These are phyloP conservation scores for Rugonectria rugulosa DNA, from an alignment of 2,329 filamentous ascomycete species.

Conservation along the genomic window DNA sequence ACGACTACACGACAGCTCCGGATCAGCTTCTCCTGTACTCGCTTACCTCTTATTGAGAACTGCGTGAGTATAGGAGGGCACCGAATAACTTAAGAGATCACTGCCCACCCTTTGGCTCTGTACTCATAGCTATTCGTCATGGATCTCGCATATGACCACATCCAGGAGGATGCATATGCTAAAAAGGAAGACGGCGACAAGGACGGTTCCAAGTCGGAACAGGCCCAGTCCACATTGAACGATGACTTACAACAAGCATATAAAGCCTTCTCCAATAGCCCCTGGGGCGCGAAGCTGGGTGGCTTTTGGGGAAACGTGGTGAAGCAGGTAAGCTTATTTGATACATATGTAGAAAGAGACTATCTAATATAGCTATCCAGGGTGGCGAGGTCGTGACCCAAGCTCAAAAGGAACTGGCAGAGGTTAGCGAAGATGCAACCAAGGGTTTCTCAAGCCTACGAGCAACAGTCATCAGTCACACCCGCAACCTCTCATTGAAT, in stretches of 20 bases:
- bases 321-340: slow-evolving; percentile 73
- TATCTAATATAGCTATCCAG: slow-evolving; percentile 52
- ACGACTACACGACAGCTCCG: slow-evolving; percentile 26
- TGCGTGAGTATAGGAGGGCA: neutral
- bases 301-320: slow-evolving; percentile 91
- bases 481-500: slow-evolving; percentile 74
- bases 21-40: slow-evolving; percentile 16
- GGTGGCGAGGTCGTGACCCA: slow-evolving; percentile 85
- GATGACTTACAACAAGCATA: slow-evolving; percentile 94
- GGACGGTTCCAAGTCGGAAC: slow-evolving; percentile 50
- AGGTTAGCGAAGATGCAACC: slow-evolving; percentile 80
- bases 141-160: slow-evolving; percentile 98
- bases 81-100: neutral
- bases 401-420: slow-evolving; percentile 82
- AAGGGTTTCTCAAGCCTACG: slow-evolving; percentile 79
- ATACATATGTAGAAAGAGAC: slow-evolving; percentile 5
- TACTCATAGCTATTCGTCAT: slow-evolving; percentile 56
- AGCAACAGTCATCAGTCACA: slow-evolving; percentile 73
- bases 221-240: slow-evolving; percentile 70
- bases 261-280: slow-evolving; percentile 87
- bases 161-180: slow-evolving; percentile 80
- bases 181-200: slow-evolving; percentile 56
- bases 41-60: neutral
- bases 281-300: slow-evolving; percentile 89
- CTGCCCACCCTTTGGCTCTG: neutral